A percentile compares a stretch with the other conserved stretches of the same genome.
Evolutionary conservation across 352 stramenopile species (phyloP).

Genomic region (Blastocystis sp.): DNA sequence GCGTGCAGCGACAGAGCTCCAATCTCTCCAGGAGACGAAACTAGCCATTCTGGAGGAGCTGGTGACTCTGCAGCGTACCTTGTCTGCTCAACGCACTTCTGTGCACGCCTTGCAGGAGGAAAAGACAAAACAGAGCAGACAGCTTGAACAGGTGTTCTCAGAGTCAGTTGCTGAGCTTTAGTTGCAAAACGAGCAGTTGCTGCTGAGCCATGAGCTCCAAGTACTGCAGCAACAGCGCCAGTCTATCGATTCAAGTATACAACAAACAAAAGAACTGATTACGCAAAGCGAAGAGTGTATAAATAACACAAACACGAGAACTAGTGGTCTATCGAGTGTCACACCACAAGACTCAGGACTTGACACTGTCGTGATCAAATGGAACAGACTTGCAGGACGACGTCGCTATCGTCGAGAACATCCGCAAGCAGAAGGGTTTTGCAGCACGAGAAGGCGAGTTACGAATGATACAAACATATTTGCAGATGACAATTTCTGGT

Average conservation of each 20-base stretch:
- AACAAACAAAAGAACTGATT: not conserved
- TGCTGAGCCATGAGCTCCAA: conserved; percentile 13
- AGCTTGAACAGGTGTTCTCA: not conserved
- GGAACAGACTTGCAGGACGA: not conserved
- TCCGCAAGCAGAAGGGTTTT: not conserved
- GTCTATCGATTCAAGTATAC: not conserved
- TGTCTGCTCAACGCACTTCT: not conserved
- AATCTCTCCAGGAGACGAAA: not conserved
- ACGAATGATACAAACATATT: conserved; percentile 20
- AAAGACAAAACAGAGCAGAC: not conserved
- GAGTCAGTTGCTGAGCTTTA: not conserved
- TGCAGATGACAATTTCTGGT: conserved; percentile 34
- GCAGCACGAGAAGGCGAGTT: not conserved
- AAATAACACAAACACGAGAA: conserved; percentile 5
- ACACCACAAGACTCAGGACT: not conserved
- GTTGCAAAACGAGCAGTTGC: conserved; percentile 5
- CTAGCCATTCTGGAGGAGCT: conserved; percentile 31
- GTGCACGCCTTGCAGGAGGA: not conserved
- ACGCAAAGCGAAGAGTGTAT: not conserved
- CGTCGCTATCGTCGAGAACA: not conserved
- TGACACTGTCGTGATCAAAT: not conserved
- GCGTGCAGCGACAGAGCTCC: not conserved
- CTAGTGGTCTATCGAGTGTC: not conserved
- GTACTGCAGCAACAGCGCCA: not conserved
- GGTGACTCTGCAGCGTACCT: not conserved